These are phyloP conservation scores for Akanthomyces lecanii DNA, from an alignment of 2,329 filamentous ascomycete species.

Conservation along the genomic window DNA sequence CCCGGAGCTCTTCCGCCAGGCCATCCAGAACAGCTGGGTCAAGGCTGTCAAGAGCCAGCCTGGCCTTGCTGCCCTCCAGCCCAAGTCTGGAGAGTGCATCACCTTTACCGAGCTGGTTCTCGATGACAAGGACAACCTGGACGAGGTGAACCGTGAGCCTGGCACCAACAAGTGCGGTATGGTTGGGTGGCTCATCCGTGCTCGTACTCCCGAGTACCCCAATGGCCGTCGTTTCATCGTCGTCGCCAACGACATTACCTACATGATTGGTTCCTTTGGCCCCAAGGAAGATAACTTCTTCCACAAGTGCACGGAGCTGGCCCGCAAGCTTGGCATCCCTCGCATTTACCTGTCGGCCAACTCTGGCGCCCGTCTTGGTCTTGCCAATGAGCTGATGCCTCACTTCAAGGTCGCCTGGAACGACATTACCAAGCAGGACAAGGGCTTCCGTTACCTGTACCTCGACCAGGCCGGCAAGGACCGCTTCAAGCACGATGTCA, in stretches of 20 bases:
- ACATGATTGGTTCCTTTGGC: slow-evolving; percentile 97
- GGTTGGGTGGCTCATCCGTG: slow-evolving; percentile 96
- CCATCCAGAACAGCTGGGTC: slow-evolving; percentile 91
- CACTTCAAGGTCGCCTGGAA: slow-evolving; percentile 98
- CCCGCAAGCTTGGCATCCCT: slow-evolving; percentile 88
- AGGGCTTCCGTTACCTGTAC: slow-evolving; percentile 96
- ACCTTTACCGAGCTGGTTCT: slow-evolving; percentile 92
- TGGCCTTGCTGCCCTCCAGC: slow-evolving; percentile 72
- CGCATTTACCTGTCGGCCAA: slow-evolving; percentile 98
- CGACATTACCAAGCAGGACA: slow-evolving; percentile 71
- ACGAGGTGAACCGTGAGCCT: slow-evolving; percentile 90
- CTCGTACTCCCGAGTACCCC: slow-evolving; percentile 92
- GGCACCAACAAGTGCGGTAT: slow-evolving; percentile 96
- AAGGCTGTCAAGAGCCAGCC: slow-evolving; percentile 71
- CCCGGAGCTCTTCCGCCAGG: slow-evolving; percentile 97
- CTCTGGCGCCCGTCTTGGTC: slow-evolving; percentile 93
- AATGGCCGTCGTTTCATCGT: slow-evolving; percentile 89
- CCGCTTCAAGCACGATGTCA: slow-evolving; percentile 67
- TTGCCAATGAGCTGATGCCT: slow-evolving; percentile 94
- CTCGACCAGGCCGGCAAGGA: slow-evolving; percentile 81
- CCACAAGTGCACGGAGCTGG: slow-evolving; percentile 96
- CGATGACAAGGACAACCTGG: slow-evolving; percentile 86
- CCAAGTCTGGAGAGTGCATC: slow-evolving; percentile 82
- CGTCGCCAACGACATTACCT: slow-evolving; percentile 98
- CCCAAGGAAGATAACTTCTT: slow-evolving; percentile 97